Base-by-base conservation (phyloP, 2,329 filamentous ascomycete genomes). In the Blastomyces gilchristii region DNA sequence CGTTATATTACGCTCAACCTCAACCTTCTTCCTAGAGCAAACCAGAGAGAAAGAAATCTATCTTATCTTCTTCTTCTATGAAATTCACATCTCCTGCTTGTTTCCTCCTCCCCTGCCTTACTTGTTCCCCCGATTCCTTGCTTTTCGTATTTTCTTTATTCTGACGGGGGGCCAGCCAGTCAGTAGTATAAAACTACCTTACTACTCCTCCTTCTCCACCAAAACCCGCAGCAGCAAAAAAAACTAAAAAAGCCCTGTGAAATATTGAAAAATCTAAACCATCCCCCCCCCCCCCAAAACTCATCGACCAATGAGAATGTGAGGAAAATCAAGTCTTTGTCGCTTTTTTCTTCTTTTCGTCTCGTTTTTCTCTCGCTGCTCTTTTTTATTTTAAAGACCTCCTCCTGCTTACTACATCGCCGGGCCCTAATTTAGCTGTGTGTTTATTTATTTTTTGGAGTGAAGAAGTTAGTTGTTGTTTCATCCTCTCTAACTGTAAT, bases 241-340 rank as follows among this genome's bases (percentile, higher is more conserved):
- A 41, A 6, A 34, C n/a, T 41, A 58, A 58, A 41, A 53, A 52
- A 11, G 1, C n/a, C 25, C 28, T 54, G 25, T 25, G 9, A 54
- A 18, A 34, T 37, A 16, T 34, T 6, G 0, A 16, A 54, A 54
- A 54, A 54, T 58, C 54, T 22, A 22, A 22, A 22, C n/a, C n/a
- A 22, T 22, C n/a, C n/a, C n/a, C n/a, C n/a, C n/a, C n/a, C 54
- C 1, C 37, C 9, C 41, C 41, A 4, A 11, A 4, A 2, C 39
- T 4, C 16, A 12, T 45, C n/a, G n/a, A 28, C 56, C 56, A 58
- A 58, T 58, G 39, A 58, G 37, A 58, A 58, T 34, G 56, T 58
- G 39, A 58, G 56, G 56, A 58, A 58, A 58, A 28, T 34, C 39
- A 58, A 47, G 39, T 58, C 56, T 47, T 22, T 7, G 43, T 47